These are phyloP conservation scores for Stachybotrys chartarum DNA, from an alignment of 2,329 filamentous ascomycete genomes.

Conservation along the genomic window DNA sequence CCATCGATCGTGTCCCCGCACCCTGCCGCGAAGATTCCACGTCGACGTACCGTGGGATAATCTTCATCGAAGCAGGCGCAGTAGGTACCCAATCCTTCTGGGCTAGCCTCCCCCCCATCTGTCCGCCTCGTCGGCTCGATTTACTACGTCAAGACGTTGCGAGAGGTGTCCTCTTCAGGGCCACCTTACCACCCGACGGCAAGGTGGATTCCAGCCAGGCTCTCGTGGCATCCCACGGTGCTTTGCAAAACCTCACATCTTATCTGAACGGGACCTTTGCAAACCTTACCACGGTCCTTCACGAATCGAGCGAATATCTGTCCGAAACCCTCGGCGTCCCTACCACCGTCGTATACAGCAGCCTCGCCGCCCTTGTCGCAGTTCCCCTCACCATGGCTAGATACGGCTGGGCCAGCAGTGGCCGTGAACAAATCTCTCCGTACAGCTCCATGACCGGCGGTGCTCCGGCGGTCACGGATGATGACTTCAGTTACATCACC, in stretches of 20 bases:
- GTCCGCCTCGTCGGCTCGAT: not conserved
- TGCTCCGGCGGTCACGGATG: constrained; percentile 60
- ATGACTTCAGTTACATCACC: constrained; percentile 80
- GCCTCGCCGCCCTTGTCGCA: constrained; percentile 40
- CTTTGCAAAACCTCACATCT: constrained; percentile 51
- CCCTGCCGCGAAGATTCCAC: not conserved
- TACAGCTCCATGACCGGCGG: constrained; percentile 40
- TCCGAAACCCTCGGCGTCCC: constrained; percentile 42
- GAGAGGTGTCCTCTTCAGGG: constrained; percentile 26
- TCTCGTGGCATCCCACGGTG: constrained; percentile 55
- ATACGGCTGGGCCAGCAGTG: constrained; percentile 40
- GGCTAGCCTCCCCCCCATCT: not conserved
- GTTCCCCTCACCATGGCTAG: constrained; percentile 47
- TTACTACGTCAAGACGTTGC: not conserved
- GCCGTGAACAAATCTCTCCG: constrained; percentile 42
- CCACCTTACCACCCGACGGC: constrained; percentile 32
- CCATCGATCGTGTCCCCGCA: not conserved
- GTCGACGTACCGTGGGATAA: not conserved
- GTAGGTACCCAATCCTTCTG: not conserved
- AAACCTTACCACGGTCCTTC: constrained; percentile 40
- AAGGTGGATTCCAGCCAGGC: constrained; percentile 57
- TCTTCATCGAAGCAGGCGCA: not conserved
- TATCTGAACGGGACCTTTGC: constrained; percentile 48
- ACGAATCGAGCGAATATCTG: constrained; percentile 44
- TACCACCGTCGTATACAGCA: constrained; percentile 41